phyloP scores from a whole-genome alignment of 768 basidiomycete genomes.

The Serpula lacrymans region DNA sequence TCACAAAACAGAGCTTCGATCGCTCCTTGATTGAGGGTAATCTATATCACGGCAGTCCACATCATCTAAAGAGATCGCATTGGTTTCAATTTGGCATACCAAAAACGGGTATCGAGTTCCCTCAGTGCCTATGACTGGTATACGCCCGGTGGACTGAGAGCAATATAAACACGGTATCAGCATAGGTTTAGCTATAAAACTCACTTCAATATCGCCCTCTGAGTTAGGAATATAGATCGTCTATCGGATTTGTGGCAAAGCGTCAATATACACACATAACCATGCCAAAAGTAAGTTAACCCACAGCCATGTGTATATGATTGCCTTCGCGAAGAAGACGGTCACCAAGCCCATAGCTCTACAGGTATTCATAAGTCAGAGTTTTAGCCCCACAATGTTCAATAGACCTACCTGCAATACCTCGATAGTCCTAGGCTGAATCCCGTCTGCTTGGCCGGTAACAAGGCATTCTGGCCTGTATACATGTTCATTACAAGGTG shows the following conservation, averaged over 20 bases:
- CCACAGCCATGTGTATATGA: conserved; percentile 65
- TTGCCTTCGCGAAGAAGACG: conserved; percentile 57
- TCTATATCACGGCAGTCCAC: conserved; percentile 31
- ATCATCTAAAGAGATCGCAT: not conserved
- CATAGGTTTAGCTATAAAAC: conserved; percentile 2
- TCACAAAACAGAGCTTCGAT: conserved; percentile 60
- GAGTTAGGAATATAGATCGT: conserved; percentile 71
- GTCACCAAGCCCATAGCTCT: conserved; percentile 77
- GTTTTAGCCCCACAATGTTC: not conserved
- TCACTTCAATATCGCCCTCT: conserved; percentile 58
- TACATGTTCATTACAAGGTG: not conserved
- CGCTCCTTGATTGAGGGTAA: conserved; percentile 60
- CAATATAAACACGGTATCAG: too few species aligned
- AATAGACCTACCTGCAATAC: too few species aligned
- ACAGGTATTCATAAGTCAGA: not conserved
- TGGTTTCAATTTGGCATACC: too few species aligned
- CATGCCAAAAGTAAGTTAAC: conserved; percentile 19
- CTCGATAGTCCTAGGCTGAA: conserved; percentile 48
- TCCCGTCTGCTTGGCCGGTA: conserved; percentile 59
- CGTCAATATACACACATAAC: too few species aligned
- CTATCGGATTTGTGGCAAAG: too few species aligned
- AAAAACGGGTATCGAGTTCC: conserved; percentile 70
- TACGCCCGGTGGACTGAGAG: conserved; percentile 61
- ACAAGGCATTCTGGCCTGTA: conserved; percentile 43
- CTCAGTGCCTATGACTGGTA: conserved; percentile 55